Evolutionary conservation across 495 filamentous ascomycete genomes (phyloP).

Genomic region (Aspergillus carlsbadensis): DNA sequence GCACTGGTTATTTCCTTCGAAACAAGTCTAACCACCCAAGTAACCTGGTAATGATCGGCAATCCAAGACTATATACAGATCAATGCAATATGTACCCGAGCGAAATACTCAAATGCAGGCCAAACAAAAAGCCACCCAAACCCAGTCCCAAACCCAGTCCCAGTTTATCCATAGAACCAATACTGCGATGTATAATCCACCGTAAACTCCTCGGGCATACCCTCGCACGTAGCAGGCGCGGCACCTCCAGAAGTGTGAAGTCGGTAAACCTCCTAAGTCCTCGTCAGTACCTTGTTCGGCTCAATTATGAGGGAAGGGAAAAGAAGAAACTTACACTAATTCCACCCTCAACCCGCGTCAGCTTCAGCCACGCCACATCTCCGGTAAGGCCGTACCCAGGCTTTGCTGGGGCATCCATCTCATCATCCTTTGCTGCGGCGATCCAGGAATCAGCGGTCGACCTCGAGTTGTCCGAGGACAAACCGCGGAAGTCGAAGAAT

Average conservation of each 20-base stretch:
- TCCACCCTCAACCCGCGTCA: slow-evolving; percentile 45
- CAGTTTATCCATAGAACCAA: slow-evolving; percentile 57
- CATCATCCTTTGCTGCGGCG: slow-evolving; percentile 42
- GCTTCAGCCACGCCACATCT: slow-evolving; percentile 65
- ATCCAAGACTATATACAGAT: background rate
- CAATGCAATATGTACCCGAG: background rate
- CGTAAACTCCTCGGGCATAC: slow-evolving; percentile 35
- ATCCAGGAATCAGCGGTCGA: slow-evolving; percentile 25
- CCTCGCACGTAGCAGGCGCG: slow-evolving; percentile 46
- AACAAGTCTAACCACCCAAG: too few relatives aligned
- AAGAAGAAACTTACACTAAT: slow-evolving; percentile 37
- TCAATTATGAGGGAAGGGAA: background rate
- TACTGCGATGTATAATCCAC: slow-evolving; percentile 70
- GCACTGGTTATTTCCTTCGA: too few relatives aligned
- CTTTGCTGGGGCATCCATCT: slow-evolving; percentile 48
- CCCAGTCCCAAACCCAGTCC: background rate
- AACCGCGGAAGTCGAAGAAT: slow-evolving; percentile 54
- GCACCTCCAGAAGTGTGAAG: slow-evolving; percentile 66
- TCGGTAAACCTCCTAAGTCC: slow-evolving; percentile 57
- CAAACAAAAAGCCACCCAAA: slow-evolving; percentile 5
- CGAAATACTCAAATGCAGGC: background rate
- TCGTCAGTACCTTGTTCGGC: slow-evolving; percentile 19
- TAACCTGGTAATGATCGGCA: background rate
- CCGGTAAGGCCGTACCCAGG: slow-evolving; percentile 27
- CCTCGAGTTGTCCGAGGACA: slow-evolving; percentile 21